phyloP scores from a whole-genome alignment of 495 filamentous ascomycete species.

The Darksidea phi region DNA sequence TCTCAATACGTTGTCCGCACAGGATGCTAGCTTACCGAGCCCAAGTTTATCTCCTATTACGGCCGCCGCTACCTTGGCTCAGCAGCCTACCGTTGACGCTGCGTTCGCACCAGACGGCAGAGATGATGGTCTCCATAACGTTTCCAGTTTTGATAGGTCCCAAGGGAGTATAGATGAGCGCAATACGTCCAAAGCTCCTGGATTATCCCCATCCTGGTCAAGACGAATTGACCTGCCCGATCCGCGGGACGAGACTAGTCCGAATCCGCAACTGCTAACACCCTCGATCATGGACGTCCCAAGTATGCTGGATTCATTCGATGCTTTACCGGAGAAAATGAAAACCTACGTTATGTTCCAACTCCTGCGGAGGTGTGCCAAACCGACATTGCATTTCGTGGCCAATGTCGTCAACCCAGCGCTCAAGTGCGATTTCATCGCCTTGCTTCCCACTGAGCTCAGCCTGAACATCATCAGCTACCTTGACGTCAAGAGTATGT shows the following conservation, averaged over 20 bases:
- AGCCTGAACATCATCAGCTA: slow-evolving; percentile 84
- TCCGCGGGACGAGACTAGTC: slow-evolving; percentile 1
- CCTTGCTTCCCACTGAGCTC: slow-evolving; percentile 79
- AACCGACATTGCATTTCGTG: slow-evolving; percentile 87
- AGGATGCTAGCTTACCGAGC: slow-evolving; percentile 90
- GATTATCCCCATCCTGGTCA: slow-evolving; percentile 6
- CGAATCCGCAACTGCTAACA: slow-evolving; percentile 39
- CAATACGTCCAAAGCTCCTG: background rate
- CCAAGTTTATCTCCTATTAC: slow-evolving; percentile 91
- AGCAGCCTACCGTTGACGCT: slow-evolving; percentile 6
- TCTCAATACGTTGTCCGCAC: slow-evolving; percentile 64
- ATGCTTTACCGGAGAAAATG: slow-evolving; percentile 81
- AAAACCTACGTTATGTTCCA: slow-evolving; percentile 96
- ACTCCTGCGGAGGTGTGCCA: slow-evolving; percentile 80
- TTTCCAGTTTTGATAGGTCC: slow-evolving; percentile 35
- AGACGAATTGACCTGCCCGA: slow-evolving; percentile 17
- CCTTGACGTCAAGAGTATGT: slow-evolving; percentile 83
- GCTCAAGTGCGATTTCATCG: slow-evolving; percentile 91
- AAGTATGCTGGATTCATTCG: slow-evolving; percentile 83
- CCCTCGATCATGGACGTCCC: slow-evolving; percentile 70
- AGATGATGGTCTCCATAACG: slow-evolving; percentile 36
- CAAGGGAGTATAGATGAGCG: slow-evolving; percentile 16
- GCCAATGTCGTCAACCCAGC: slow-evolving; percentile 92
- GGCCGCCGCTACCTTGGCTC: slow-evolving; percentile 64
- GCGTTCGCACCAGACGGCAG: slow-evolving; percentile 17